Percentiles rank a stretch among this genome's conserved stretches.
Conservation (phyloP, 768 basidiomycete genomes). For the Cystobasidium onofrii region DNA sequence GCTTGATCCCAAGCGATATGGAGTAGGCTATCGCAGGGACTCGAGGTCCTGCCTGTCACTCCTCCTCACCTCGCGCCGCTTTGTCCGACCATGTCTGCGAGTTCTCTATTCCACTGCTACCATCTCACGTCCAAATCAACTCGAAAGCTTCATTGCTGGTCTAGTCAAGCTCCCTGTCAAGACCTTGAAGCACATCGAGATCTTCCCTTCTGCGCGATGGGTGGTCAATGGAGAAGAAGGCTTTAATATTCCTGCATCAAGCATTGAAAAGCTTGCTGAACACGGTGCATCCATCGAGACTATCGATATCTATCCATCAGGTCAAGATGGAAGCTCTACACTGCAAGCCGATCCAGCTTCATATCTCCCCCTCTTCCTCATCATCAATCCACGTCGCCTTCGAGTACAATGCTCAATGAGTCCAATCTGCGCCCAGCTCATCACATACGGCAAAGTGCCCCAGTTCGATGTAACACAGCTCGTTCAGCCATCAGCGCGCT, state of each 20-base stretch:
- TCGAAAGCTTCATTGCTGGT: not conserved
- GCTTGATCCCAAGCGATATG: not conserved
- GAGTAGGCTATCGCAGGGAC: not conserved
- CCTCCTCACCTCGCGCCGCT: not conserved
- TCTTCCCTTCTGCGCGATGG: constrained; percentile 4
- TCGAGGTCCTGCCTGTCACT: not conserved
- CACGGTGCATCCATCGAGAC: not conserved
- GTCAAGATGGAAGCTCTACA: constrained; percentile 3
- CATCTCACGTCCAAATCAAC: not conserved
- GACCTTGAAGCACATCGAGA: not conserved
- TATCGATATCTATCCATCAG: not conserved
- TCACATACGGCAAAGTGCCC: not conserved
- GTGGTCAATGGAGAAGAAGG: constrained; percentile 9
- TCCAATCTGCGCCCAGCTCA: constrained; percentile 1
- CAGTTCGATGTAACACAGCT: not conserved
- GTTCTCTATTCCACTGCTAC: not conserved
- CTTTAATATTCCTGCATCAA: not conserved
- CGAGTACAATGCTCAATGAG: constrained; percentile 13
- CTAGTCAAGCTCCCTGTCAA: not conserved
- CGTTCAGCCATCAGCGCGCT: not conserved
- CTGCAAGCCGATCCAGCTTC: constrained; percentile 5
- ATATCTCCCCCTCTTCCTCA: not conserved
- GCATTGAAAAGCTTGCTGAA: not conserved
- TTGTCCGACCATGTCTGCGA: not conserved
- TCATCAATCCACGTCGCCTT: not conserved